Evolutionary conservation across 192 early-diverging fungal genomes (phyloP), one percentile per base, ranked within the genome.

Genomic region (Cladochytrium replicatum): DNA sequence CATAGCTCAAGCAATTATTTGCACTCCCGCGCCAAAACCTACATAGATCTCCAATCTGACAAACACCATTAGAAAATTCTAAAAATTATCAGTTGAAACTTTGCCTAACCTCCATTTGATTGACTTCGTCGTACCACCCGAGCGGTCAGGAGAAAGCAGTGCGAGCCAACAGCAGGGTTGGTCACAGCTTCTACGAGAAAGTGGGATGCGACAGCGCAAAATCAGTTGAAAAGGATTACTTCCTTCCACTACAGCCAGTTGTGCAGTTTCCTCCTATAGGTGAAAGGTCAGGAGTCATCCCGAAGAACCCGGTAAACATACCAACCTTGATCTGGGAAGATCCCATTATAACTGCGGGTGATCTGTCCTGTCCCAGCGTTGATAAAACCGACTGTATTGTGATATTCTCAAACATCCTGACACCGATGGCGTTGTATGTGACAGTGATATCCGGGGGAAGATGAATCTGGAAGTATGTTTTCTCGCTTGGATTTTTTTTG

Each of bases 61-160:
- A n/a, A n/a, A n/a, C n/a, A n/a, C n/a, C n/a, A n/a, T n/a, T n/a
- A n/a, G n/a, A n/a, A n/a, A n/a, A n/a, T n/a, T n/a, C n/a, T n/a
- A n/a, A n/a, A n/a, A n/a, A n/a, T n/a, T n/a, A n/a, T n/a, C n/a
- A n/a, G n/a, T n/a, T n/a, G n/a, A n/a, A n/a, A n/a, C n/a, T n/a
- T n/a, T n/a, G n/a, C n/a, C n/a, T n/a, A n/a, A n/a, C n/a, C n/a
- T n/a, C n/a, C n/a, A n/a, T n/a, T n/a, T n/a, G n/a, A n/a, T n/a
- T n/a, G n/a, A n/a, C n/a, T n/a, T n/a, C 8, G 27, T 61, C 52
- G 48, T 65, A 65, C 63, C 63, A 65, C 11, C 40, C 52, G 29
- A 60, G 53, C 4, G 55, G 55, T 2, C 25, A 9, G 9, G 26
- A 13, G 21, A 34, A 24, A 26, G 6, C 21, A 6, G 47, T 13